Base-by-base conservation (phyloP, 2,329 filamentous ascomycete genomes). In the Bretziella fagacearum region DNA sequence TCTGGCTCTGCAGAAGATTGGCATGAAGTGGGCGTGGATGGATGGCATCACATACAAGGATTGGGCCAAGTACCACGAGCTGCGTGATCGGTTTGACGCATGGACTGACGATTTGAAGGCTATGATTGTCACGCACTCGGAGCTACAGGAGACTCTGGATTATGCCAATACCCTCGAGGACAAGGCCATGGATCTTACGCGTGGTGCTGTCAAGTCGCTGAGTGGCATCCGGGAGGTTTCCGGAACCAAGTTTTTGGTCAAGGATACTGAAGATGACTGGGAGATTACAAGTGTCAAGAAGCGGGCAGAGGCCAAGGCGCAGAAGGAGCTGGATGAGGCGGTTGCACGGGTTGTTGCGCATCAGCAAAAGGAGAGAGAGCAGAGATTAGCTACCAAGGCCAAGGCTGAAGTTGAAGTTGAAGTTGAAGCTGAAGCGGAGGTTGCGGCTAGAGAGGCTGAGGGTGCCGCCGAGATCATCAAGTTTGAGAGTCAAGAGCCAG, bases 11-110 rank as follows among this genome's bases (percentile, higher is more conserved):
- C 84, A 93, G 59, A 84, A 93, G 60, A 85, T 95, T 46, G 87
- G 87, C 48, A 89, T 93, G 77, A 76, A 74, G 57, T 98, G 91
- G 87, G 86, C 89, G 10, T 93, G 84, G 80, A 91, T 86, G 65
- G 86, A 96, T 49, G 85, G 85, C 26, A 75, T 98, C 52, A 93
- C 89, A 1, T 95, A 98, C 69, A 87, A 93, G 61, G 86, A 98
- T 60, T 98, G 91, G 91, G 77, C 81, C 51, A 91, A 89, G 60
- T 98, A 94, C 58, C 86, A 96, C 60, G 77, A 83, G 51, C 69
- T 98, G 49, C 93, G 84, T 65, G 75, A 73, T 46, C 80, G 82
- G 10, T 83, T 95, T 45, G 79, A 81, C 41, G 77, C 84, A 56
- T 95, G 89, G 86, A 81, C 84, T 47, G 70, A 75, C 29, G 84